Percentiles rank a stretch among this genome's conserved stretches.
phyloP scores from a whole-genome alignment of 169 alveolate species.

The Plasmodium inui region DNA sequence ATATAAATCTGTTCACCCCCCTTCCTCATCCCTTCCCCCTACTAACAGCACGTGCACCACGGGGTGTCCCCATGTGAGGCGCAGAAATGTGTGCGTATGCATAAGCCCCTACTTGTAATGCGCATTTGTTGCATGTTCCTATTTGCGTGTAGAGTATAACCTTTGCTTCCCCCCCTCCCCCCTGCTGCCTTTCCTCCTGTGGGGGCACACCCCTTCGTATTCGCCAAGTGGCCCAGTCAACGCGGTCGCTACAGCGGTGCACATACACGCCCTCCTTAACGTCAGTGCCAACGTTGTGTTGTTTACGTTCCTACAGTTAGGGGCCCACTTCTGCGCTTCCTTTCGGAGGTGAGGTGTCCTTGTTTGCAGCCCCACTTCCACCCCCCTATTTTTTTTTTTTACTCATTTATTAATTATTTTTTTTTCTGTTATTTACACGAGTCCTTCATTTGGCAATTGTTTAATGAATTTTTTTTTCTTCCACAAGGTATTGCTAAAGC shows the following conservation, averaged over 20 bases:
- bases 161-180: background rate
- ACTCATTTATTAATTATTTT: background rate
- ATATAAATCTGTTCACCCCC: background rate
- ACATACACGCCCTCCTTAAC: background rate
- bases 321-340: background rate
- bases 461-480: background rate
- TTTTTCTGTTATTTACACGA: background rate
- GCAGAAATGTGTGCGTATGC: background rate
- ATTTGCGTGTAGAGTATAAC: background rate
- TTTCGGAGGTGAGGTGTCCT: background rate
- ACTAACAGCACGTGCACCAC: background rate
- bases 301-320: background rate
- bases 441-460: background rate
- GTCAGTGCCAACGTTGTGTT: background rate
- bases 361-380: background rate
- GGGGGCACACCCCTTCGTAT: background rate
- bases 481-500: background rate
- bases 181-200: background rate
- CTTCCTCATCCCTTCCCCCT: background rate
- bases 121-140: background rate
- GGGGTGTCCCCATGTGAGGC: background rate
- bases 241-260: background rate
- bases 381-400: background rate
- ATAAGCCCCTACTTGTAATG: background rate
- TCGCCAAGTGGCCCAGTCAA: background rate